Percentiles rank a stretch among this genome's conserved stretches.
These are phyloP conservation scores for Paraconiothyrium brasiliense DNA, from an alignment of 2,329 filamentous ascomycete species.

Conservation along the genomic window DNA sequence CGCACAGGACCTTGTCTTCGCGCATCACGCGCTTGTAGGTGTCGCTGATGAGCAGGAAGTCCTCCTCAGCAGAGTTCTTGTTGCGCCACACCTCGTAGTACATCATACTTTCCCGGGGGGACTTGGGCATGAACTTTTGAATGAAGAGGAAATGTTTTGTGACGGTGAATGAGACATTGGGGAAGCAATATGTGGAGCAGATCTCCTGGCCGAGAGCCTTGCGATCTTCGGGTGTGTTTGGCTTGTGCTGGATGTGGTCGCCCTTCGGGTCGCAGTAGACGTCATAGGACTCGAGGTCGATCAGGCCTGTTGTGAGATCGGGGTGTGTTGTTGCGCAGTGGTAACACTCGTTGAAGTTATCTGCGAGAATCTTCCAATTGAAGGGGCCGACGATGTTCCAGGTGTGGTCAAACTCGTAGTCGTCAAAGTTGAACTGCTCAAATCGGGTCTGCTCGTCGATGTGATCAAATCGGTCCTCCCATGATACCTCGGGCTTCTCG, in stretches of 20 bases:
- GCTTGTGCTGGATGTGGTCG: slow-evolving; percentile 46
- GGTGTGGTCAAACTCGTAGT: slow-evolving; percentile 59
- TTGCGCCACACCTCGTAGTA: slow-evolving; percentile 71
- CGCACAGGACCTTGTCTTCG: slow-evolving; percentile 71
- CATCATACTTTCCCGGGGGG: slow-evolving; percentile 63
- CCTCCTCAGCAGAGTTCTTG: slow-evolving; percentile 66
- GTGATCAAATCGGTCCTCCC: slow-evolving; percentile 41
- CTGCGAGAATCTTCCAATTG: slow-evolving; percentile 51
- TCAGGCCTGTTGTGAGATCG: slow-evolving; percentile 62
- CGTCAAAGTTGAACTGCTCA: slow-evolving; percentile 44
- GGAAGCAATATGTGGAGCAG: neutral
- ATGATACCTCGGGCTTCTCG: slow-evolving; percentile 40
- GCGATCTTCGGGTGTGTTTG: slow-evolving; percentile 38
- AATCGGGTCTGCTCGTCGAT: slow-evolving; percentile 47
- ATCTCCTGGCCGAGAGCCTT: slow-evolving; percentile 39
- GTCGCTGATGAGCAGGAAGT: slow-evolving; percentile 65
- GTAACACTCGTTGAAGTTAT: slow-evolving; percentile 75
- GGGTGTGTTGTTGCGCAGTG: slow-evolving; percentile 70
- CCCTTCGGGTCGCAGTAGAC: slow-evolving; percentile 34
- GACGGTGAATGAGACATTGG: slow-evolving; percentile 18
- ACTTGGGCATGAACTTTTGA: slow-evolving; percentile 68
- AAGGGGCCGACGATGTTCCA: slow-evolving; percentile 44
- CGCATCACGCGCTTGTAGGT: slow-evolving; percentile 72
- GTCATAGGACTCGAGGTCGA: slow-evolving; percentile 65
- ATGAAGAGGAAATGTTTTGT: slow-evolving; percentile 68